phyloP scores from a whole-genome alignment of 495 filamentous ascomycete species.

The Hypoxylon lienhwacheense region DNA sequence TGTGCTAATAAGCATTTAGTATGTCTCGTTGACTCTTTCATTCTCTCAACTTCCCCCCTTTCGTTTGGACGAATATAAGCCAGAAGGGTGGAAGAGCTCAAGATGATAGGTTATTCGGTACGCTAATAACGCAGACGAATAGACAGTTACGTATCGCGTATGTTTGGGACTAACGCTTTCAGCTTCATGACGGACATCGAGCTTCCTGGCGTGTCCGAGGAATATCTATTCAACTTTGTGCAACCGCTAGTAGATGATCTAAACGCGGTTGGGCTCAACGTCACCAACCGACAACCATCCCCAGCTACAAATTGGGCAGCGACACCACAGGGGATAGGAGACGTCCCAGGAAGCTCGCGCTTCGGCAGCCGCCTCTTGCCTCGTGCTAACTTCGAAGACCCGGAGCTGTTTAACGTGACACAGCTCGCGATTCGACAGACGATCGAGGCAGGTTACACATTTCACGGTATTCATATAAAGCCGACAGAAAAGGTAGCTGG shows the following conservation, averaged over 20 bases:
- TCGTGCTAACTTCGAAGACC: slow-evolving; percentile 44
- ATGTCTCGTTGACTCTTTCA: slow-evolving; percentile 2
- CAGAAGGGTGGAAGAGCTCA: neutral
- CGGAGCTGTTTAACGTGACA: slow-evolving; percentile 41
- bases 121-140: neutral
- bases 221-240: slow-evolving; percentile 45
- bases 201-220: slow-evolving; percentile 36
- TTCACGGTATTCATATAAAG: slow-evolving; percentile 44
- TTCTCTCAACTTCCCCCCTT: neutral
- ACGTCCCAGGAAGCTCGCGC: slow-evolving; percentile 30
- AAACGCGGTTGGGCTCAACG: slow-evolving; percentile 32
- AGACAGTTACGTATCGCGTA: slow-evolving; percentile 32
- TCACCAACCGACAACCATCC: slow-evolving; percentile 19
- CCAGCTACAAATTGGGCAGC: slow-evolving; percentile 32
- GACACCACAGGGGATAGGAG: slow-evolving; percentile 17
- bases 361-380: slow-evolving; percentile 57
- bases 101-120: neutral
- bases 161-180: slow-evolving; percentile 26
- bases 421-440: slow-evolving; percentile 44
- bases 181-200: slow-evolving; percentile 34
- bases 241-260: slow-evolving; percentile 50
- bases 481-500: slow-evolving; percentile 32
- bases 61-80: neutral
- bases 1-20: slow-evolving; percentile 15
- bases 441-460: slow-evolving; percentile 42